phyloP scores from a whole-genome alignment of 495 filamentous ascomycete genomes.

The Penicillium robsamsonii region DNA sequence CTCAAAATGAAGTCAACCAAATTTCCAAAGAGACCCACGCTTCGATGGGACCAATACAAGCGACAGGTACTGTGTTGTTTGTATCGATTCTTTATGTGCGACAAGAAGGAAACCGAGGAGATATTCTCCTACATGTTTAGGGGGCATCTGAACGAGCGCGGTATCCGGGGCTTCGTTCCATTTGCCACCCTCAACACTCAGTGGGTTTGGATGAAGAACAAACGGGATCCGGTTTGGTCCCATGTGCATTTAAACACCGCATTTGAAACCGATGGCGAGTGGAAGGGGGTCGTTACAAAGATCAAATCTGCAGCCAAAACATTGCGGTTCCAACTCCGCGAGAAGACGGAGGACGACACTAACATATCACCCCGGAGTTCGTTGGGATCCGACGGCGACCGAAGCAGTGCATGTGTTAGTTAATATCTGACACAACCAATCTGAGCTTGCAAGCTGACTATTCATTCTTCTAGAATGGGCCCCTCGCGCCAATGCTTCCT shows the following conservation, averaged over 20 bases:
- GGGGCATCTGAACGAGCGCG: conserved; percentile 16
- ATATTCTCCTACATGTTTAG: conserved; percentile 30
- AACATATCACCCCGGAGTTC: conserved; percentile 4
- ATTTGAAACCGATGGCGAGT: conserved; percentile 18
- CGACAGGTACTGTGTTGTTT: conserved; percentile 31
- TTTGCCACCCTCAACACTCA: conserved; percentile 18
- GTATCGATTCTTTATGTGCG: conserved; percentile 24
- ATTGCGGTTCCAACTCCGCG: conserved; percentile 11
- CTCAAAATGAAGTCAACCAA: background rate
- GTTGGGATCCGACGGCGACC: background rate
- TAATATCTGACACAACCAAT: no score
- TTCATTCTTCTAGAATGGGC: background rate
- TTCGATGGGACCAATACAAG: conserved; percentile 23
- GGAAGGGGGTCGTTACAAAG: conserved; percentile 16
- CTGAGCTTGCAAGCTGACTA: background rate
- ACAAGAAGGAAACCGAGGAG: background rate
- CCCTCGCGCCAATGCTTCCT: background rate
- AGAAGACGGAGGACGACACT: conserved; percentile 17
- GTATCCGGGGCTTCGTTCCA: conserved; percentile 15
- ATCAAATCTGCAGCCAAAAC: conserved; percentile 20
- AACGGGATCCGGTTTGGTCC: conserved; percentile 18
- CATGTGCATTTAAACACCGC: conserved; percentile 20
- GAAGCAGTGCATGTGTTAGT: background rate
- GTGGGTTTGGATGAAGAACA: conserved; percentile 23
- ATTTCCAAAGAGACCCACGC: conserved; percentile 1